Base-by-base conservation (phyloP, 805 yeast genomes). In the Pichia scutulata region DNA sequence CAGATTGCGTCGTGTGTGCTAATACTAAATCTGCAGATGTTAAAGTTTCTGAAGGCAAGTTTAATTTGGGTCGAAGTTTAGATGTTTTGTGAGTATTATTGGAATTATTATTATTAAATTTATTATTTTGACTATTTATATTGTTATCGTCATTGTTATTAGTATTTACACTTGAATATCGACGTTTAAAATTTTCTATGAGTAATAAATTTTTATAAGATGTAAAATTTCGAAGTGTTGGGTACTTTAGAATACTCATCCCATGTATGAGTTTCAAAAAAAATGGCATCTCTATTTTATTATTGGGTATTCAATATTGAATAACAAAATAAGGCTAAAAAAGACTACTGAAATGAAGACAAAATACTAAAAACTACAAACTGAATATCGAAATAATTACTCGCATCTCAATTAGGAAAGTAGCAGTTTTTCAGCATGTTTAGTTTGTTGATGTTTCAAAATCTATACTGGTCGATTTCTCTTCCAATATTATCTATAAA, bases 21-120 rank as follows among this genome's bases (percentile, higher is more conserved):
- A 44, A 50, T 14, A 41, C 52, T 30, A 49, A 25, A 23, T 46
- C 48, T 9, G 40, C 48, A 7, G 50, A 41, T 16, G 50, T 36
- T 13, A 50, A 14, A 9, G 44, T 23, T 5, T 42, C 49, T 5
- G 52, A 42, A 8, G 48, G 45, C 19, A 36, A 23, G 16, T 39
- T 44, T 8, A n/a, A 12, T 14, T 13, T 39, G 18, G 13, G 24
- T 18, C 22, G 39, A 23, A 21, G 10, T 10, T 43, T 39, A 13
- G 46, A 37, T 10, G 9, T 19, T 39, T 39, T 36, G 8, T 18
- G 8, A 18, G 6, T 36, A 24, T 22, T 19, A 21, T 30, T 13
- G 33, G 3, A 13, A 13, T 13, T 16, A 12, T 39, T 43, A 21
- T 33, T 18, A 7, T 36, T 30, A 22, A 25, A 13, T 10, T 42